These are phyloP conservation scores for Biscutella laevigata DNA, from an alignment of 441 rosid genomes.

Conservation along the genomic window DNA sequence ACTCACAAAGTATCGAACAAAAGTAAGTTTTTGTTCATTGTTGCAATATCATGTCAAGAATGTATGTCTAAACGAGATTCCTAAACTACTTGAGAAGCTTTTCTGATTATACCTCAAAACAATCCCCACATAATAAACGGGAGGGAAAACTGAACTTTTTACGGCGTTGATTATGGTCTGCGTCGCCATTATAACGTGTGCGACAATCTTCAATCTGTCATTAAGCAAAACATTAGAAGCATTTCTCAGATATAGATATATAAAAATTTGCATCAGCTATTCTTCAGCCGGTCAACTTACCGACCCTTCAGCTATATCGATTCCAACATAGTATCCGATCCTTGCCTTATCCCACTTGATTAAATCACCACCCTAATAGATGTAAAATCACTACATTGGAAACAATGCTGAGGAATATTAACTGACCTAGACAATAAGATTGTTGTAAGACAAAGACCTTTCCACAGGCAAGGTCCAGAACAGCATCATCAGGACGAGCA, in stretches of 20 bases:
- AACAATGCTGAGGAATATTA: background rate
- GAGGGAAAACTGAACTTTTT: conserved; percentile 91
- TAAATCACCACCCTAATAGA: conserved; percentile 82
- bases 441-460: conserved; percentile 38
- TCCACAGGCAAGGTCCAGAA: conserved; percentile 98
- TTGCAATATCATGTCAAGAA: background rate
- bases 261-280: background rate
- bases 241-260: background rate
- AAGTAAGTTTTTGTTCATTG: background rate
- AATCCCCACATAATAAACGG: conserved; percentile 84
- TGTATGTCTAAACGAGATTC: background rate
- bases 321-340: conserved; percentile 84
- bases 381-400: conserved; percentile 1
- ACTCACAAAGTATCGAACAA: background rate
- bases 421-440: background rate
- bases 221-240: background rate
- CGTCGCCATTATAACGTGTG: conserved; percentile 89
- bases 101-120: conserved; percentile 65
- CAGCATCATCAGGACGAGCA: conserved; percentile 75
- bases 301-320: conserved; percentile 97
- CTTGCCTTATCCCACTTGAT: conserved; percentile 97
- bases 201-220: conserved; percentile 92
- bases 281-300: conserved; percentile 30
- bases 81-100: background rate
- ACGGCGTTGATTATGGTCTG: conserved; percentile 85